A percentile compares a stretch with the other conserved stretches of the same genome.
These are phyloP conservation scores for Elsinoe ampelina DNA, from an alignment of 2,329 filamentous ascomycete genomes.

Conservation along the genomic window DNA sequence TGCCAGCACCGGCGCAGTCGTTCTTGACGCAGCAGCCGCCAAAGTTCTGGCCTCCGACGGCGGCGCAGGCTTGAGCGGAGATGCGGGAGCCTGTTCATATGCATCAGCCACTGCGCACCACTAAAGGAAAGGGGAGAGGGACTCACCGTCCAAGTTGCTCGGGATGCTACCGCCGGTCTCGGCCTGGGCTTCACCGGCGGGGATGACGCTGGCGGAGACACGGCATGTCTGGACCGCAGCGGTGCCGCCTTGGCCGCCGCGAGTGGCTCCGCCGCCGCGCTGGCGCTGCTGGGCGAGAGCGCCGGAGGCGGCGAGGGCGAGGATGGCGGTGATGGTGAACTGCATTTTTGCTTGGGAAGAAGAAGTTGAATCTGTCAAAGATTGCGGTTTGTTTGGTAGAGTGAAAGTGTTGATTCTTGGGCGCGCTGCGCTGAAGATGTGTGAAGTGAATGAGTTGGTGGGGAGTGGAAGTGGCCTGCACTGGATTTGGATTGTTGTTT, in stretches of 20 bases:
- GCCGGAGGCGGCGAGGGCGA: constrained; percentile 1
- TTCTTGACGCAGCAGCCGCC: constrained; percentile 13
- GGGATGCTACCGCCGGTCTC: not conserved
- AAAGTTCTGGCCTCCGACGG: constrained; percentile 4
- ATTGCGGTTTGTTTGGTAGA: not conserved
- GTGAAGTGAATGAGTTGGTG: not conserved
- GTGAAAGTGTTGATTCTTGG: not conserved
- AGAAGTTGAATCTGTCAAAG: not conserved
- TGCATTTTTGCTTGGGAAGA: not conserved
- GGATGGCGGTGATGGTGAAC: constrained; percentile 1
- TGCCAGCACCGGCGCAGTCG: constrained; percentile 11
- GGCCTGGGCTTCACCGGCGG: not conserved
- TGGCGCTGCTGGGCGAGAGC: constrained; percentile 1
- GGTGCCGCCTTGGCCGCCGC: not conserved
- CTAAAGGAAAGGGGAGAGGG: not conserved
- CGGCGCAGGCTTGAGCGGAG: constrained; percentile 6
- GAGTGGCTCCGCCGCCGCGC: not conserved
- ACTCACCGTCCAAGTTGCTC: constrained; percentile 1
- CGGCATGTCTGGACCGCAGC: not conserved
- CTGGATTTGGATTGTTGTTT: constrained; percentile 2
- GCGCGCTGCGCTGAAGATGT: not conserved
- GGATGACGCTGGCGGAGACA: not conserved
- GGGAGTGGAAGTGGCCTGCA: not conserved
- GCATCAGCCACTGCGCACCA: not conserved
- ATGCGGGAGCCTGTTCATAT: constrained; percentile 1